These are phyloP conservation scores for Tympanopsis confertula DNA, from an alignment of 2,329 filamentous ascomycete species.

Conservation along the genomic window DNA sequence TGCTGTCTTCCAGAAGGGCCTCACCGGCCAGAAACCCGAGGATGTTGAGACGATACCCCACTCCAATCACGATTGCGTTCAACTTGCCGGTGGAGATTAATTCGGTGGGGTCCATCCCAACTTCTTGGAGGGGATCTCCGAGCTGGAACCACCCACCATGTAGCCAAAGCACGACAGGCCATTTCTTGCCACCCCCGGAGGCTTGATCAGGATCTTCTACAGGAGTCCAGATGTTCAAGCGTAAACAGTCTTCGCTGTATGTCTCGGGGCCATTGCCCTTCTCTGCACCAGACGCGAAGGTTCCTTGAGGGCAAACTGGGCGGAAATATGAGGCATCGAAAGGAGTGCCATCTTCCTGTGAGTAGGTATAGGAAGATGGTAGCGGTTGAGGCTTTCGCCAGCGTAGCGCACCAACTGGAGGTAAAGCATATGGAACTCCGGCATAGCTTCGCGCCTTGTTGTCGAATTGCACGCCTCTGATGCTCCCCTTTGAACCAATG, in stretches of 20 bases:
- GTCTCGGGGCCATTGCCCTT: slow-evolving; percentile 11
- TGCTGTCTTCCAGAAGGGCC: slow-evolving; percentile 17
- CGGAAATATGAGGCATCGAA: slow-evolving; percentile 24
- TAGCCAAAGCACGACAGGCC: slow-evolving; percentile 26
- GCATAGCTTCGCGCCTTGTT: slow-evolving; percentile 19
- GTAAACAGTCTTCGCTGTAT: slow-evolving; percentile 34
- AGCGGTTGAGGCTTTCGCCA: slow-evolving; percentile 15
- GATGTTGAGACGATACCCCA: slow-evolving; percentile 34
- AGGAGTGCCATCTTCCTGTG: slow-evolving; percentile 9
- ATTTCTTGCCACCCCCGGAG: slow-evolving; percentile 10
- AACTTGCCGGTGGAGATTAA: slow-evolving; percentile 21
- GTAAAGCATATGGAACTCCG: slow-evolving; percentile 12
- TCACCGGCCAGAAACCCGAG: slow-evolving; percentile 34
- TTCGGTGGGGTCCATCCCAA: slow-evolving; percentile 28
- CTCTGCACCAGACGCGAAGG: slow-evolving; percentile 13
- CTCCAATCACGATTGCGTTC: slow-evolving; percentile 26
- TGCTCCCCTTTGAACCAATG: slow-evolving; percentile 13
- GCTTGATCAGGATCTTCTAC: slow-evolving; percentile 7
- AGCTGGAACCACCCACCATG: slow-evolving; percentile 37
- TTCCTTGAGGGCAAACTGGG: slow-evolving; percentile 25
- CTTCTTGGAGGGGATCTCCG: slow-evolving; percentile 27
- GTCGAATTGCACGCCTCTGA: slow-evolving; percentile 21
- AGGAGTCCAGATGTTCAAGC: slow-evolving; percentile 35
- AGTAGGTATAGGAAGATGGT: slow-evolving; percentile 15
- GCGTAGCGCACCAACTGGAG: slow-evolving; percentile 9